phyloP scores from a whole-genome alignment of 2,329 filamentous ascomycete genomes.

The Aspergillus fijiensis region DNA sequence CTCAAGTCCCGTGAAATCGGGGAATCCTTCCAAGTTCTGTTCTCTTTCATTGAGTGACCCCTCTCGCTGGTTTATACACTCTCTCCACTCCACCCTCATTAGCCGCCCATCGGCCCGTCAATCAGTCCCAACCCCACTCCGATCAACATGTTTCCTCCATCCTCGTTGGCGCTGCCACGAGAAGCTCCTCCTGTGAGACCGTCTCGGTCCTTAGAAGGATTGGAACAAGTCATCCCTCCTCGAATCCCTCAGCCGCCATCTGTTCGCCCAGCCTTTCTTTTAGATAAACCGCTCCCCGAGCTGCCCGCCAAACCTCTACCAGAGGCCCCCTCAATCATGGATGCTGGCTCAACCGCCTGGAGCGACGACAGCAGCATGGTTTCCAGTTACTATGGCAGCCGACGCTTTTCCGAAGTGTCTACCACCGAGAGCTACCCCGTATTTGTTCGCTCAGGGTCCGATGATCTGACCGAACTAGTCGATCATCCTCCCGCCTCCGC shows the following conservation, averaged over 20 bases:
- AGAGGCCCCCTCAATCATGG: slow-evolving; percentile 19
- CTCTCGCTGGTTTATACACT: not conserved
- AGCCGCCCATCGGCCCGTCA: not conserved
- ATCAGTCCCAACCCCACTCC: not conserved
- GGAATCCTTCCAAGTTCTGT: not conserved
- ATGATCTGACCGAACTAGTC: slow-evolving; percentile 29
- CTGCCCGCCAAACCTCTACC: slow-evolving; percentile 31
- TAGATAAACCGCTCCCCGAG: slow-evolving; percentile 36
- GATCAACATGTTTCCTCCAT: slow-evolving; percentile 26
- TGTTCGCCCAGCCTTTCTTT: slow-evolving; percentile 22
- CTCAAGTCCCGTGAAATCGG: not conserved
- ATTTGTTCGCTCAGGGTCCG: slow-evolving; percentile 30
- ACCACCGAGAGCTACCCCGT: slow-evolving; percentile 33
- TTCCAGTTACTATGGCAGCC: slow-evolving; percentile 23
- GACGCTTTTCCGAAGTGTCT: slow-evolving; percentile 22
- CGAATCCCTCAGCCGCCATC: slow-evolving; percentile 13
- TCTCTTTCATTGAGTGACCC: not conserved
- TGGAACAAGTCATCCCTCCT: slow-evolving; percentile 39
- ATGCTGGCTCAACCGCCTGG: slow-evolving; percentile 28
- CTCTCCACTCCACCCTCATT: not conserved
- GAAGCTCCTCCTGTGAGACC: slow-evolving; percentile 35
- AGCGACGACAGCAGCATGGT: slow-evolving; percentile 30
- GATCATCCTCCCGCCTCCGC: slow-evolving; percentile 25
- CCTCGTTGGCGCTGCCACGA: slow-evolving; percentile 20
- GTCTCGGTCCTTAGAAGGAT: slow-evolving; percentile 38